phyloP scores from a whole-genome alignment of 805 yeast genomes.

The Phaffomyces antillensis region DNA sequence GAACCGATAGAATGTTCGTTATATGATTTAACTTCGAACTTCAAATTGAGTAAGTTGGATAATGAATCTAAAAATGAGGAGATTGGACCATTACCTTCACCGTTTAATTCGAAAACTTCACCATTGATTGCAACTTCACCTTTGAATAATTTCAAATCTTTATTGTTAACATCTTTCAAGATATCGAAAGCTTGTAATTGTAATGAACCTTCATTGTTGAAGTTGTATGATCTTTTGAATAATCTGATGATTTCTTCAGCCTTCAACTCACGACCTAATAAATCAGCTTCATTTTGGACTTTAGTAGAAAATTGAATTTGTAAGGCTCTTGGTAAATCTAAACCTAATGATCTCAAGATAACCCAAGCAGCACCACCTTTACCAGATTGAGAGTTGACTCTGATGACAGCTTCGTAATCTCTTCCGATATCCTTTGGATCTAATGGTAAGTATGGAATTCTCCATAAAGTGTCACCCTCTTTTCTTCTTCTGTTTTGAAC shows the following conservation, averaged over 20 bases:
- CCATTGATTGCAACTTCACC: conserved; percentile 35
- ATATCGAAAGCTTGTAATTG: conserved; percentile 36
- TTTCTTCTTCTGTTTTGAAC: conserved; percentile 45
- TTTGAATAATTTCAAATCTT: conserved; percentile 35
- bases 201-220: conserved; percentile 31
- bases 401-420: conserved; percentile 73
- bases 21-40: conserved; percentile 58
- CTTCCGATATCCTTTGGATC: conserved; percentile 80
- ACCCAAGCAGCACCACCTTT: conserved; percentile 88
- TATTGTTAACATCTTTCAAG: conserved; percentile 25
- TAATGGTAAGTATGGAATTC: conserved; percentile 69
- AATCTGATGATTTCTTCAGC: conserved; percentile 55
- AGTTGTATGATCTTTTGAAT: conserved; percentile 50
- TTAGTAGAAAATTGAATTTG: conserved; percentile 61
- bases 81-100: conserved; percentile 74
- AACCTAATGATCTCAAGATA: conserved; percentile 58
- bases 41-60: conserved; percentile 41
- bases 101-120: conserved; percentile 31
- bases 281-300: conserved; percentile 61
- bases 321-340: conserved; percentile 66
- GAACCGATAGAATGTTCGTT: conserved; percentile 69
- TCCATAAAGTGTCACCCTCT: conserved; percentile 49
- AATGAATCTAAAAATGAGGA: conserved; percentile 66
- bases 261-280: conserved; percentile 61
- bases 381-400: conserved; percentile 84